phyloP scores from a whole-genome alignment of 805 yeast genomes.

The Metschnikowia baotianmanensis region DNA sequence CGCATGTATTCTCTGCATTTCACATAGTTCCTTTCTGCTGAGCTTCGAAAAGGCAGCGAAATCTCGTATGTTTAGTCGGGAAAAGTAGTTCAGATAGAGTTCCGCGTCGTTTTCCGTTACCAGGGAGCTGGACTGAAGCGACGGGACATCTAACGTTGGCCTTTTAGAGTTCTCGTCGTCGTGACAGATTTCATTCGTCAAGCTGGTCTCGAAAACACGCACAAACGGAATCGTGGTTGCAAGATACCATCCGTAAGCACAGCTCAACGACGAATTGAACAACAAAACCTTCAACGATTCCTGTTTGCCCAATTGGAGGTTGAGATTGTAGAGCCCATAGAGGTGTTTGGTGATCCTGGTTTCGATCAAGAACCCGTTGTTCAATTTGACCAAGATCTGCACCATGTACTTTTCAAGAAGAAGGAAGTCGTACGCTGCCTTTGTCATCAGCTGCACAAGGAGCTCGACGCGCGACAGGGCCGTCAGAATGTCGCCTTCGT shows the following conservation, averaged over 20 bases:
- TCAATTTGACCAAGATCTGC: constrained; percentile 35
- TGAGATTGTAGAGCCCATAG: constrained; percentile 23
- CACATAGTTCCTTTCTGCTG: constrained; percentile 15
- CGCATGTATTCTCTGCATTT: constrained; percentile 9
- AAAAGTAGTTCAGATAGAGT: constrained; percentile 11
- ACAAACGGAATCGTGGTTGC: constrained; percentile 38
- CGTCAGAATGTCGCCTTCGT: constrained; percentile 23
- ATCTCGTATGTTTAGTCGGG: constrained; percentile 9
- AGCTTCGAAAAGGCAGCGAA: constrained; percentile 8
- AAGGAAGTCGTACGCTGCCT: constrained; percentile 37
- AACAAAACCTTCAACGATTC: constrained; percentile 32
- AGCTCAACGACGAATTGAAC: constrained; percentile 33
- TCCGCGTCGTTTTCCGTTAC: constrained; percentile 10
- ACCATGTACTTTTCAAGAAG: constrained; percentile 39
- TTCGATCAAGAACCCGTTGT: constrained; percentile 33
- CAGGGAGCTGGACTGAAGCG: background rate
- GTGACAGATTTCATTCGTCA: constrained; percentile 32
- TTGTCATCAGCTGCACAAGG: constrained; percentile 32
- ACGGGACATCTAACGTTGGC: background rate
- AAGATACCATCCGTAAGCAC: constrained; percentile 38
- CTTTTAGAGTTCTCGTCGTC: too few relatives aligned
- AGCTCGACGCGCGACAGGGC: constrained; percentile 15
- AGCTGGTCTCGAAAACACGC: constrained; percentile 32
- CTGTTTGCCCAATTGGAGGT: constrained; percentile 12
- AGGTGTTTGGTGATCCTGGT: constrained; percentile 22